phyloP scores from a whole-genome alignment of 2,329 filamentous ascomycete genomes.

The Pseudogymnoascus sp. region DNA sequence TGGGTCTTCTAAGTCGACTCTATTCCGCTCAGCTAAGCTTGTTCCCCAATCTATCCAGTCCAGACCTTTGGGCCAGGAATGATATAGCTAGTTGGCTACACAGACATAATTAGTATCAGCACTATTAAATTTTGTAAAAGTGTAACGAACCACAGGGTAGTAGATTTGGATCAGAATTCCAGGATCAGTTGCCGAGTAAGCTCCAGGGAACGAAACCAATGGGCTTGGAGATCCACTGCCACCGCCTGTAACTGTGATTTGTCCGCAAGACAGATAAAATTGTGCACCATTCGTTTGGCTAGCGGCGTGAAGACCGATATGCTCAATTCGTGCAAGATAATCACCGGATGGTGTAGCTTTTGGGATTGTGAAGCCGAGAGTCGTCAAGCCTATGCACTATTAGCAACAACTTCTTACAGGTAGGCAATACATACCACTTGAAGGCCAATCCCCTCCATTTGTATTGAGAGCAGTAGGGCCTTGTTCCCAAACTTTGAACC shows the following conservation, averaged over 20 bases:
- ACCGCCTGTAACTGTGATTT: slow-evolving; percentile 36
- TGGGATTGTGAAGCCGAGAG: slow-evolving; percentile 30
- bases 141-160: slow-evolving; percentile 26
- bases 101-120: neutral
- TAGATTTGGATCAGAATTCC: slow-evolving; percentile 31
- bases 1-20: neutral
- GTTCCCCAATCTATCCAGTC: slow-evolving; percentile 8
- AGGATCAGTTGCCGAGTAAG: slow-evolving; percentile 30
- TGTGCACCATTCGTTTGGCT: slow-evolving; percentile 16
- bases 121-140: neutral
- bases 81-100: slow-evolving; percentile 22
- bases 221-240: slow-evolving; percentile 32
- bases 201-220: slow-evolving; percentile 30
- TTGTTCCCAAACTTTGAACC: slow-evolving; percentile 21
- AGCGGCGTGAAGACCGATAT: slow-evolving; percentile 25
- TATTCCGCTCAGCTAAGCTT: neutral
- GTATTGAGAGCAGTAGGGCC: neutral
- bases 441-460: neutral
- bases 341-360: slow-evolving; percentile 31
- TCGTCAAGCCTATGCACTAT: slow-evolving; percentile 7
- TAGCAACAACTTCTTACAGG: neutral
- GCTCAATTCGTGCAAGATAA: slow-evolving; percentile 31
- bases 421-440: neutral
- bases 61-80: slow-evolving; percentile 22
- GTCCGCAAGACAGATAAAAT: slow-evolving; percentile 31